These are phyloP conservation scores for Kodamaea sp. DNA, from an alignment of 1,139 yeast species.

Conservation along the genomic window DNA sequence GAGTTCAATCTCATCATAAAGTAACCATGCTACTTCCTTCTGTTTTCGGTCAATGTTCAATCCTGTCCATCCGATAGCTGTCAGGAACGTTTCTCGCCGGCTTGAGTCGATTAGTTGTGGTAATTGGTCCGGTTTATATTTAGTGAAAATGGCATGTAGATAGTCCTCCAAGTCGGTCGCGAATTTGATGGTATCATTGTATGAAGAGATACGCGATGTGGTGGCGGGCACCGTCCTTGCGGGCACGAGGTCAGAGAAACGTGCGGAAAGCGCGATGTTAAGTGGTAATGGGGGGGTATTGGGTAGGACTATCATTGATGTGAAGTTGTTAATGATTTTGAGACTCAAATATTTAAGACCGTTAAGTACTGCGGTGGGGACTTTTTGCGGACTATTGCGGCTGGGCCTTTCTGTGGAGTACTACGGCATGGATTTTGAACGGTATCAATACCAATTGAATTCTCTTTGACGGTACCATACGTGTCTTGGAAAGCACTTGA, in stretches of 20 bases:
- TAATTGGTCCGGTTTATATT: constrained; percentile 6
- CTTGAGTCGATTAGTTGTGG: too few relatives aligned
- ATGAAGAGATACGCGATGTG: constrained; percentile 3
- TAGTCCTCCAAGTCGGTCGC: constrained; percentile 34
- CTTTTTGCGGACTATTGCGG: too few relatives aligned
- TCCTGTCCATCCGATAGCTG: too few relatives aligned
- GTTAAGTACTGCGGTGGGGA: too few relatives aligned
- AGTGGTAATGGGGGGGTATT: constrained; percentile 15
- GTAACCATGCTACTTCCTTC: constrained; percentile 22
- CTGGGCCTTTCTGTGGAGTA: too few relatives aligned
- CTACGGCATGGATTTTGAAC: too few relatives aligned
- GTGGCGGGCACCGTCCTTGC: constrained; percentile 8
- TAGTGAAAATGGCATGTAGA: constrained; percentile 21
- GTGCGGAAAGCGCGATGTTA: constrained; percentile 1
- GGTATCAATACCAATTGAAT: too few relatives aligned
- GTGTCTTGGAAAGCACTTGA: too few relatives aligned
- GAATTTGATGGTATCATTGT: constrained; percentile 31
- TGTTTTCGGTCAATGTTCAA: constrained; percentile 1
- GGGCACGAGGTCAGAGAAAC: constrained; percentile 3
- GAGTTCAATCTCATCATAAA: constrained; percentile 30
- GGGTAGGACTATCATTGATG: constrained; percentile 15
- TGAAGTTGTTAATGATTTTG: background rate
- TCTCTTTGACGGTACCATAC: too few relatives aligned
- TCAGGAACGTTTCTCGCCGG: too few relatives aligned
- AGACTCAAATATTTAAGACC: too few relatives aligned